Base-by-base conservation (phyloP, 2,329 filamentous ascomycete species). In the Colletotrichum scovillei region DNA sequence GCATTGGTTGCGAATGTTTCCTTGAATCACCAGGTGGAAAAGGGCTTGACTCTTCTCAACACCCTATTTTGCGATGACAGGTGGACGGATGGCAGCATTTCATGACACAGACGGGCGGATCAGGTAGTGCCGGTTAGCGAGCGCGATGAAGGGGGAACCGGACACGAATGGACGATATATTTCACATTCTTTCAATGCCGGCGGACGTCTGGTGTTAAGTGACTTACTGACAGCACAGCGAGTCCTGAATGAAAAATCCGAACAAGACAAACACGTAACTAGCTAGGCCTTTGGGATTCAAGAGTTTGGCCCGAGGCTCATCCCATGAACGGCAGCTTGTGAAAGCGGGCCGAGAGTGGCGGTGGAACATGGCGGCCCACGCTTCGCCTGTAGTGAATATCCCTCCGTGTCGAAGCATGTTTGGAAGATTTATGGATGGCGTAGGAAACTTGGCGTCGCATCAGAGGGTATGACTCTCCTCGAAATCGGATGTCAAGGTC, bases 251-350 rank as follows among this genome's bases (percentile, higher is more conserved):
- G 52, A n/a, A 28, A n/a, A 63, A 38, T 49, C 38, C 24, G 38
- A 62, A 49, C 42, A 22, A 30, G 22, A 24, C 60, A 14, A 24
- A 5, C 46, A 63, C 4, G 26, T 35, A 28, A 53, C 42, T 53
- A 53, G 26, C 16, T 58, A 26, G 42, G 22, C 53, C 59, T 72
- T 63, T 35, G 42, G 69, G 52, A 59, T 63, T 58, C 12, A 6
- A 55, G 46, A 35, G 24, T 26, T 49, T 30, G 35, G 56, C 30
- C 70, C 70, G 70, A 73, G 70, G 70, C 67, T 70, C 70, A 16
- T 70, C 70, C 70, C 60, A 73, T 60, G 35, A 65, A 56, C 60
- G 70, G 60, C 46, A 73, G 46, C 67, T 70, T 73, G 70, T 73
- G 70, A 73, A 65, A 66, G 67, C 60, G 67, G 70, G 59, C 60